phyloP scores from a whole-genome alignment of 768 basidiomycete genomes.

The Boletus vinaceobasis region DNA sequence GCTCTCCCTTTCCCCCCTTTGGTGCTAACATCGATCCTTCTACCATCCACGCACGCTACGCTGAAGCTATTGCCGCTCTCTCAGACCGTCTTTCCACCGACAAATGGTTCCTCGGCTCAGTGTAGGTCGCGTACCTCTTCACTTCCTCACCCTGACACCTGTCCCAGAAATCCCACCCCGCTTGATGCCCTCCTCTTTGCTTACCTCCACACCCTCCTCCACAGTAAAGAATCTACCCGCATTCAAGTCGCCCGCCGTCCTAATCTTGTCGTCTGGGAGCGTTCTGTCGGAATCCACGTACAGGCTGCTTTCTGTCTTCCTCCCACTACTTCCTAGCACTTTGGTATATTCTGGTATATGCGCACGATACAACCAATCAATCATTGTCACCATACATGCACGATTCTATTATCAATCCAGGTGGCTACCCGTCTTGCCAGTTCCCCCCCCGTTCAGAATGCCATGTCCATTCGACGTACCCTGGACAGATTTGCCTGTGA shows the following conservation, averaged over 20 bases:
- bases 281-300: slow-evolving; percentile 58
- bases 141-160: slow-evolving; percentile 4
- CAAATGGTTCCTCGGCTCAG: slow-evolving; percentile 77
- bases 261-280: slow-evolving; percentile 82
- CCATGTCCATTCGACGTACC: slow-evolving; percentile 12
- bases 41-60: slow-evolving; percentile 55
- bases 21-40: slow-evolving; percentile 54
- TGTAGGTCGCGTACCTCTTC: slow-evolving; percentile 39
- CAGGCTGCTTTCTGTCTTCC: slow-evolving; percentile 44
- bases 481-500: slow-evolving; percentile 31
- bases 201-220: slow-evolving; percentile 67
- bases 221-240: slow-evolving; percentile 42
- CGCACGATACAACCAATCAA: slow-evolving; percentile 1
- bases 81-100: slow-evolving; percentile 74
- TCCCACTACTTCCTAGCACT: slow-evolving; percentile 2
- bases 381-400: neutral
- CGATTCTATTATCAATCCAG: slow-evolving; percentile 6
- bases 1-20: slow-evolving; percentile 56
- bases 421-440: slow-evolving; percentile 11
- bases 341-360: slow-evolving; percentile 18
- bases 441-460: slow-evolving; percentile 13
- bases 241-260: slow-evolving; percentile 66
- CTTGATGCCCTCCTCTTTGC: slow-evolving; percentile 83
- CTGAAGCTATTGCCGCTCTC: slow-evolving; percentile 68
- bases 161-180: slow-evolving; percentile 67